Conservation (phyloP, 2,329 filamentous ascomycete species). For the Alternaria gansuensis region DNA sequence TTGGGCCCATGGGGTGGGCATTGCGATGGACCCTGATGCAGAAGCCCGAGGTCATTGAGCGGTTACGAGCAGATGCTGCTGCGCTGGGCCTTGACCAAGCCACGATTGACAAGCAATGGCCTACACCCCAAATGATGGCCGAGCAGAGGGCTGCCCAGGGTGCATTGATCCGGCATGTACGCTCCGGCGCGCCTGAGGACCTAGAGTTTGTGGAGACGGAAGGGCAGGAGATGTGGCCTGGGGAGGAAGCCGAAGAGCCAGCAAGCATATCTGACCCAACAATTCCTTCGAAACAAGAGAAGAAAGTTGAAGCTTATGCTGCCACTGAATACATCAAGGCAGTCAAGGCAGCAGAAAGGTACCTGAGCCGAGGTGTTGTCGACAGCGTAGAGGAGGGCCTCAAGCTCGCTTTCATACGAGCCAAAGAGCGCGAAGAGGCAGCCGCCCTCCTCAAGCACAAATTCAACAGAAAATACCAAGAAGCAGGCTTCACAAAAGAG, state of each 20-base stretch:
- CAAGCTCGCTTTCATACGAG: conserved; percentile 38
- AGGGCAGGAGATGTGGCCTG: conserved; percentile 24
- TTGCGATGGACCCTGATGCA: conserved; percentile 91
- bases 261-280: too few relatives aligned
- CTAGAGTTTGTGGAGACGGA: conserved; percentile 21
- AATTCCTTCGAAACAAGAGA: conserved; percentile 11
- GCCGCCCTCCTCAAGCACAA: conserved; percentile 14
- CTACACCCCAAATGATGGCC: conserved; percentile 30
- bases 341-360: conserved; percentile 29
- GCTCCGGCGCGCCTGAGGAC: background rate
- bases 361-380: conserved; percentile 29
- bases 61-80: conserved; percentile 71
- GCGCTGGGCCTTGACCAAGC: conserved; percentile 69
- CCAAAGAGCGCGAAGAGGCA: conserved; percentile 28
- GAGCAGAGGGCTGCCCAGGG: conserved; percentile 27
- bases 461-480: conserved; percentile 22
- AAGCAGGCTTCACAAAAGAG: conserved; percentile 24
- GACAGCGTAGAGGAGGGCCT: conserved; percentile 38
- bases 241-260: conserved; percentile 15
- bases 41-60: conserved; percentile 70
- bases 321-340: conserved; percentile 29
- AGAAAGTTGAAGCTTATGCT: conserved; percentile 13
- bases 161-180: conserved; percentile 13
- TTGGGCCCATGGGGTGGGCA: conserved; percentile 90
- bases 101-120: conserved; percentile 47